phyloP scores from a whole-genome alignment of 192 early-diverging fungal genomes.

The Coemansia sp. region DNA sequence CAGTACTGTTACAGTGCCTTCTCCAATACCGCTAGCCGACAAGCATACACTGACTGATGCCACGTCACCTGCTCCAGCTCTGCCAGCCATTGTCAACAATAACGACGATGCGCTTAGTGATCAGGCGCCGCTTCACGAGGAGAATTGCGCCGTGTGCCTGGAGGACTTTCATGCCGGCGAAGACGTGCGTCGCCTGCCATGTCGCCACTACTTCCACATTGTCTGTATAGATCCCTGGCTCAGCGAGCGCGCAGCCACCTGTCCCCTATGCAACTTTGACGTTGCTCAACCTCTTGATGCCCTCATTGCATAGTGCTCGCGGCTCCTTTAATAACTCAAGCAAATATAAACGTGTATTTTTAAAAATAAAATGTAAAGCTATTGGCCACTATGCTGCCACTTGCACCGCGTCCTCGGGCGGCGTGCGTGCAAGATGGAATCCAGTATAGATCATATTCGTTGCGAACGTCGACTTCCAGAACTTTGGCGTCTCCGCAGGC shows the following conservation, averaged over 20 bases:
- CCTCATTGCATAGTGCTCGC: not conserved
- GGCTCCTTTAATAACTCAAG: not conserved
- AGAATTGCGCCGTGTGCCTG: slow-evolving; percentile 52
- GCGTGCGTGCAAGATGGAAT: slow-evolving; percentile 6
- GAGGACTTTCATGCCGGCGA: slow-evolving; percentile 44
- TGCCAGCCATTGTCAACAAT: slow-evolving; percentile 1
- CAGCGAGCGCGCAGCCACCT: slow-evolving; percentile 25
- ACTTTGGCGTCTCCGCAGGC: slow-evolving; percentile 37
- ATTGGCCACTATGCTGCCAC: not conserved
- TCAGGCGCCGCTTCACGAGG: slow-evolving; percentile 27
- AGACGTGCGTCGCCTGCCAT: slow-evolving; percentile 46
- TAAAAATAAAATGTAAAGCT: not conserved
- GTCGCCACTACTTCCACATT: slow-evolving; percentile 47
- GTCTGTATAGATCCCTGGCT: slow-evolving; percentile 54
- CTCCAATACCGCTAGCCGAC: not conserved
- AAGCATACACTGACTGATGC: not conserved
- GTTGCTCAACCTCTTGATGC: slow-evolving; percentile 5
- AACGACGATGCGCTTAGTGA: not conserved
- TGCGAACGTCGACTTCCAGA: slow-evolving; percentile 20
- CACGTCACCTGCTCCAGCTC: not conserved
- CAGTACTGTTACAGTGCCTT: not conserved
- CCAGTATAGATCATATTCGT: not conserved
- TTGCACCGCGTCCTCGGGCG: slow-evolving; percentile 11
- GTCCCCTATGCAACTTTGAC: slow-evolving; percentile 53
- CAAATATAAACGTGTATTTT: not conserved